Evolutionary conservation across 2,329 filamentous ascomycete species (phyloP).

Genomic region (Pseudogymnoascus sp.): DNA sequence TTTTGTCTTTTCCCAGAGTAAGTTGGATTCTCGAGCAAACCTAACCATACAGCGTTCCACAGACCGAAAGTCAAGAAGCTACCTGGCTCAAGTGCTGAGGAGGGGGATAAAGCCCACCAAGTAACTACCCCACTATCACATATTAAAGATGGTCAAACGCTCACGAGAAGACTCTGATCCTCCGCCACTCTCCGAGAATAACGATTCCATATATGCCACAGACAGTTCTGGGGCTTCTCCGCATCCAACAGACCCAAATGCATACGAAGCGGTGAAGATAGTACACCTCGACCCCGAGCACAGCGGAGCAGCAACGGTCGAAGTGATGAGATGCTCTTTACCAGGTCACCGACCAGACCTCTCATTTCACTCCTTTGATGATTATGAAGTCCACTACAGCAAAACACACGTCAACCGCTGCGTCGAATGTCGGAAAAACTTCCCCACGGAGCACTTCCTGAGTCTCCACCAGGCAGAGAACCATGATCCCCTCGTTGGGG

Average conservation of each 20-base stretch:
- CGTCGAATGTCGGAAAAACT: slow-evolving; percentile 74
- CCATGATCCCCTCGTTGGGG: slow-evolving; percentile 71
- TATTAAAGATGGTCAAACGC: slow-evolving; percentile 49
- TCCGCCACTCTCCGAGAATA: slow-evolving; percentile 21
- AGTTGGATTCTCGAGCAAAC: not conserved
- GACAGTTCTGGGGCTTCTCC: slow-evolving; percentile 17
- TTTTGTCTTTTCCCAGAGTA: not conserved
- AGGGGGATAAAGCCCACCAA: slow-evolving; percentile 7
- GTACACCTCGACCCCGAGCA: slow-evolving; percentile 53
- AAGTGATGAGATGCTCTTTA: slow-evolving; percentile 66
- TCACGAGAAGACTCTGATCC: slow-evolving; percentile 42
- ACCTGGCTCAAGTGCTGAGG: slow-evolving; percentile 7
- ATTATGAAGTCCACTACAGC: slow-evolving; percentile 81
- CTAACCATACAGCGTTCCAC: slow-evolving; percentile 7
- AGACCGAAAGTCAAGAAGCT: slow-evolving; percentile 15
- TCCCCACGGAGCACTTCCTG: slow-evolving; percentile 75
- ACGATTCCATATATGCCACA: slow-evolving; percentile 8
- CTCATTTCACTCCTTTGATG: slow-evolving; percentile 63
- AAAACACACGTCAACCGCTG: slow-evolving; percentile 79
- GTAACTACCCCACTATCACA: slow-evolving; percentile 30
- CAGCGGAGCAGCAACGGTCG: slow-evolving; percentile 21
- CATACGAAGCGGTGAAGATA: slow-evolving; percentile 41
- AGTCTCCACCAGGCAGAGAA: slow-evolving; percentile 81
- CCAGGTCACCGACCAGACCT: slow-evolving; percentile 68
- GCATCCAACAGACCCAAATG: slow-evolving; percentile 22